Percentiles rank a stretch among this genome's conserved stretches.
Conservation (phyloP, 1,284 basidiomycete species). For the Cutaneotrichosporon sp. region DNA sequence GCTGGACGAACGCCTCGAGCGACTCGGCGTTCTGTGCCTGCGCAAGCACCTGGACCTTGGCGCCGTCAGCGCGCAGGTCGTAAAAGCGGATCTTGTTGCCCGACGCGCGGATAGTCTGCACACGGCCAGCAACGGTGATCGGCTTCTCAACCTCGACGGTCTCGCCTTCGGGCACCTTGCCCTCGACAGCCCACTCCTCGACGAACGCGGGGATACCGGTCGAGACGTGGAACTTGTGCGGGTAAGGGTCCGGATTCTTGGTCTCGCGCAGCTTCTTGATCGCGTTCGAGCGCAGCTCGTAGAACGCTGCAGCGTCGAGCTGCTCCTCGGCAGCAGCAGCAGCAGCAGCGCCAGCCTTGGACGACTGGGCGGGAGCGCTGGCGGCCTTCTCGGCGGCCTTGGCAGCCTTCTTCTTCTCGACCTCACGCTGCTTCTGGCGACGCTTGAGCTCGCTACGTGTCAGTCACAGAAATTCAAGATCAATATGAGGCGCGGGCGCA, state of each 20-base stretch:
- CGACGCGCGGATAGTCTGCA: conserved; percentile 83
- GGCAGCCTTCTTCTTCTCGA: conserved; percentile 78
- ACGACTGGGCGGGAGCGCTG: conserved; percentile 39
- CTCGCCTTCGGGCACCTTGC: conserved; percentile 59
- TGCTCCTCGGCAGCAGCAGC: conserved; percentile 48
- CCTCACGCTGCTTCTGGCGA: conserved; percentile 78
- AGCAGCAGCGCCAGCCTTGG: conserved; percentile 47
- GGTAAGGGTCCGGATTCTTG: conserved; percentile 88
- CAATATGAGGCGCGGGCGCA: not conserved
- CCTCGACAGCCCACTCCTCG: conserved; percentile 69
- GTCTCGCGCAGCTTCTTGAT: conserved; percentile 84
- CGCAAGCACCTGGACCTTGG: conserved; percentile 94
- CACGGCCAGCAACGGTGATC: conserved; percentile 76
- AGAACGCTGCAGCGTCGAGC: conserved; percentile 71
- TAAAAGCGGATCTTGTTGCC: conserved; percentile 91
- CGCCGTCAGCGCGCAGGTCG: conserved; percentile 88
- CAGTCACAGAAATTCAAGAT: not conserved
- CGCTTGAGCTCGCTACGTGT: conserved; percentile 84
- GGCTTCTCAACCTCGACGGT: conserved; percentile 33
- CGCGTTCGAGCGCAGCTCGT: conserved; percentile 83
- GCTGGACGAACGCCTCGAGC: conserved; percentile 66
- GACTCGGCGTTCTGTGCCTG: conserved; percentile 72
- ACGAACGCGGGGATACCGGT: conserved; percentile 77
- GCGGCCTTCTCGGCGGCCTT: conserved; percentile 67
- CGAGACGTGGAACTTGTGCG: conserved; percentile 96